A percentile compares a stretch with the other conserved stretches of the same genome.
These are phyloP conservation scores for Acer campestre DNA, from an alignment of 345 rosid genomes.

Conservation along the genomic window DNA sequence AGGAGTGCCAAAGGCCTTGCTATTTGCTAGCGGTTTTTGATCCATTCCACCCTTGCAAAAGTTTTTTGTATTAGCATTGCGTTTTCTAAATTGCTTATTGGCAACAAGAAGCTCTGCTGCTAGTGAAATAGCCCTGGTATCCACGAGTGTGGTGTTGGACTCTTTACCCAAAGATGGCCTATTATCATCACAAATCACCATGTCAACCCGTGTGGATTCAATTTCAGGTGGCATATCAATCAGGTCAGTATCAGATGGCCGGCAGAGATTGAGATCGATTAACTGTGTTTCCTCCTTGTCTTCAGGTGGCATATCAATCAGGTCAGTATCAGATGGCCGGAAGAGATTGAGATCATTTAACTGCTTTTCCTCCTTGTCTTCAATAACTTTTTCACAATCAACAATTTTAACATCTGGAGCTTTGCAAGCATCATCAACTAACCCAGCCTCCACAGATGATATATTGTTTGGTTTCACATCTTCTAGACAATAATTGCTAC, in stretches of 20 bases:
- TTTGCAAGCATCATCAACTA: constrained; percentile 12
- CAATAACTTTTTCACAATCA: constrained; percentile 20
- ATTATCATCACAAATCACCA: constrained; percentile 30
- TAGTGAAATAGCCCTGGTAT: constrained; percentile 16
- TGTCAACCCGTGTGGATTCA: constrained; percentile 30
- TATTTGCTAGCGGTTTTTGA: constrained; percentile 36
- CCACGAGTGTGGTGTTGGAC: constrained; percentile 19
- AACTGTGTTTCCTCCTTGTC: constrained; percentile 23
- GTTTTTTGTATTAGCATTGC: constrained; percentile 31
- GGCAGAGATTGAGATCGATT: constrained; percentile 25
- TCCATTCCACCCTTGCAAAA: constrained; percentile 25
- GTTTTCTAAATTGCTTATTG: constrained; percentile 30
- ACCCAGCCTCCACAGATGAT: constrained; percentile 14
- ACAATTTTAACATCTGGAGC: constrained; percentile 8
- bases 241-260: constrained; percentile 14
- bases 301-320: constrained; percentile 28
- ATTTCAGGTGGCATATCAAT: constrained; percentile 29
- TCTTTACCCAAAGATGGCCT: constrained; percentile 25
- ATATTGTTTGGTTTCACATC: constrained; percentile 26
- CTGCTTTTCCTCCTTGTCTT: constrained; percentile 25
- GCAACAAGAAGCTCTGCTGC: constrained; percentile 23
- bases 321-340: constrained; percentile 14
- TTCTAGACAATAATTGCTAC: constrained; percentile 9
- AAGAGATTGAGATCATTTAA: constrained; percentile 25
- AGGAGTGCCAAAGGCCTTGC: constrained; percentile 30